Base-by-base conservation (phyloP, 768 basidiomycete species). In the Coprinopsis strossmayeri region DNA sequence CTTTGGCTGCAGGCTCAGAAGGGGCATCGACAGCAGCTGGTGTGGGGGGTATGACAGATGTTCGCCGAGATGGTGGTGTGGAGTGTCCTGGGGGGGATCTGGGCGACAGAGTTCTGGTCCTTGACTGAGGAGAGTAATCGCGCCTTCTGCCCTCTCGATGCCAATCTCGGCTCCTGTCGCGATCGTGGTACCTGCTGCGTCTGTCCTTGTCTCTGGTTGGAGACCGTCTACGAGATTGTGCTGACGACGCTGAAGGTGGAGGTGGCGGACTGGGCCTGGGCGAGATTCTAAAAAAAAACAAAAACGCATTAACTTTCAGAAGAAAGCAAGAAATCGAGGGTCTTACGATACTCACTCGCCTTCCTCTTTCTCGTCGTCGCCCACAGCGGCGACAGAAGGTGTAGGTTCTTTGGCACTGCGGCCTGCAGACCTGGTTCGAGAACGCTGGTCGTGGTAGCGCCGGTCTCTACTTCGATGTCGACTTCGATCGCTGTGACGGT, bases 331-430 rank as follows among this genome's bases (percentile, higher is more conserved):
- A 40, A 49, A 51, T 42, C 13, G 35, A 43, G 25, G 46, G 46
- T 46, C 53, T 61, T 57, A 64, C 63, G 64, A 72, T 57, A 92
- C 92, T 87, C 68, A 94, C 91, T 95, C 92, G 74, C 88, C 91
- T 75, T 94, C 92, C 70, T 92, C 88, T 62, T 67, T 84, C 55
- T 90, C 88, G 11, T 79, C 78, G 45, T 77, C 76, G 11, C 64
- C 55, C 5, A 38, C 48, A 34, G 11, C 17, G 25, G 12, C 39
- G 5, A 41, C 51, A 61, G 3, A 52, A 52, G 53, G 49, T 34
- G 37, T 55, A 46, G 51, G 58, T 58, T 27, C 67, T 61, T 37
- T 63, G 35, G 28, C 49, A 24, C n/a, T 30, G 45, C 35, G 34
- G 25, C 9, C 30, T 10, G 32, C 45, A 43, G 26, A 37, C 7